Percentiles rank a stretch among this genome's conserved stretches.
phyloP scores from a whole-genome alignment of 371 early-diverging fungal genomes.

The Mucor saturninus region DNA sequence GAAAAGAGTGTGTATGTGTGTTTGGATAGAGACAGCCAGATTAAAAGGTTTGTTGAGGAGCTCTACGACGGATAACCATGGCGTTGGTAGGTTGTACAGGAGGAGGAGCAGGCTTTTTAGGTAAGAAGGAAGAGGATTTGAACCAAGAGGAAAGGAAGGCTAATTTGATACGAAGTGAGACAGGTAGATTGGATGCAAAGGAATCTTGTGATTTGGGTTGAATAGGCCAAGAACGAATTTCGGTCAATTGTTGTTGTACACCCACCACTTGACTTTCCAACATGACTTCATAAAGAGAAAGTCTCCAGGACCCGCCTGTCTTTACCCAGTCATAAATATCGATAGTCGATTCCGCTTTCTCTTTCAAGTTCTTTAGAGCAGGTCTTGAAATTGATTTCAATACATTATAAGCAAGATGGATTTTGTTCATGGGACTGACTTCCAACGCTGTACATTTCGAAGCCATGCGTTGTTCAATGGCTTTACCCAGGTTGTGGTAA shows the following conservation, averaged over 20 bases:
- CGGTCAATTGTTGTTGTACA: constrained; percentile 34
- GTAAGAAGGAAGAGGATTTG: constrained; percentile 16
- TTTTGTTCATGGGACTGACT: constrained; percentile 28
- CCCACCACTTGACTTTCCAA: constrained; percentile 38
- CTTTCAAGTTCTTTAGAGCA: constrained; percentile 28
- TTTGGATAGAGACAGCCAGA: background rate
- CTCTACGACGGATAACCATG: constrained; percentile 8
- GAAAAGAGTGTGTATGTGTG: constrained; percentile 4
- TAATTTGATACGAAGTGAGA: constrained; percentile 34
- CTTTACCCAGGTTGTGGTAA: constrained; percentile 21
- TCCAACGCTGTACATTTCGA: constrained; percentile 23
- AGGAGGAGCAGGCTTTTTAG: constrained; percentile 2
- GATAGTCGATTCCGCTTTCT: constrained; percentile 31
- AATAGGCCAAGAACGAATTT: constrained; percentile 31
- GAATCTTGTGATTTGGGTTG: constrained; percentile 14
- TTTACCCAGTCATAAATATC: constrained; percentile 38
- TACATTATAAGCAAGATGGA: constrained; percentile 38
- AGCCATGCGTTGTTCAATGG: constrained; percentile 22
- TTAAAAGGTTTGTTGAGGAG: constrained; percentile 5
- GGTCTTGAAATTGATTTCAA: constrained; percentile 28
- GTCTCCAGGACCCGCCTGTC: constrained; percentile 35
- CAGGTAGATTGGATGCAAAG: constrained; percentile 22
- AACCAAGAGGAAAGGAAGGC: constrained; percentile 33
- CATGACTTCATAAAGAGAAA: constrained; percentile 40
- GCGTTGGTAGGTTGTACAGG: constrained; percentile 14